Percentiles rank a stretch among this genome's conserved stretches.
Evolutionary conservation across 768 basidiomycete species (phyloP).

Genomic region (Boletellus ananas): DNA sequence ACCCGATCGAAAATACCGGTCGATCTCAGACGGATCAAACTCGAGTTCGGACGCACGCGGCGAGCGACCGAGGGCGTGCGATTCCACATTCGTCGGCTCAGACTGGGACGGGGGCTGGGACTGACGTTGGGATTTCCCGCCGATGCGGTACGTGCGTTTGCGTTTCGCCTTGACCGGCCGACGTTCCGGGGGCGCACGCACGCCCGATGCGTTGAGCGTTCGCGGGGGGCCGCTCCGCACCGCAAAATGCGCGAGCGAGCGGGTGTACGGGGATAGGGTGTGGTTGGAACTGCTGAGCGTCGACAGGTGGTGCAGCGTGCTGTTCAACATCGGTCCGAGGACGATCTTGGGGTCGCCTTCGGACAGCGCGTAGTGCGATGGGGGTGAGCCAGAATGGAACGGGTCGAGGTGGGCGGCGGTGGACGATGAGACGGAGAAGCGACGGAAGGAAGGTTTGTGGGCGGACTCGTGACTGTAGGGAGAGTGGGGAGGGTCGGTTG

Average conservation of each 20-base stretch:
- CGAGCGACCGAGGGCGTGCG: conserved; percentile 20
- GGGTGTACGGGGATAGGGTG: conserved; percentile 91
- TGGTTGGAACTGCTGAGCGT: conserved; percentile 88
- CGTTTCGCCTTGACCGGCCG: conserved; percentile 69
- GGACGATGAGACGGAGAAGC: conserved; percentile 34
- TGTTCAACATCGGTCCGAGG: conserved; percentile 63
- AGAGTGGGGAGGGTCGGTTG: conserved; percentile 27
- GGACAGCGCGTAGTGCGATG: conserved; percentile 28
- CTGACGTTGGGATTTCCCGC: conserved; percentile 28
- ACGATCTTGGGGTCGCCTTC: conserved; percentile 54
- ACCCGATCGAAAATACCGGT: conserved; percentile 59
- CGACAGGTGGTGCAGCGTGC: conserved; percentile 79
- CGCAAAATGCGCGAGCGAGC: conserved; percentile 86
- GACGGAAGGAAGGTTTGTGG: conserved; percentile 25
- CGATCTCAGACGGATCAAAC: conserved; percentile 71
- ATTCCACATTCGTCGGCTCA: not conserved
- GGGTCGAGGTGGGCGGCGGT: conserved; percentile 22
- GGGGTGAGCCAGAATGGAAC: conserved; percentile 35
- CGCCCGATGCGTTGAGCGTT: conserved; percentile 32
- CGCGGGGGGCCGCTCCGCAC: conserved; percentile 83
- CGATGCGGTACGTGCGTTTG: conserved; percentile 68
- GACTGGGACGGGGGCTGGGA: conserved; percentile 8
- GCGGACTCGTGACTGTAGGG: conserved; percentile 13
- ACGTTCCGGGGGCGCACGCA: conserved; percentile 37
- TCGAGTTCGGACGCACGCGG: conserved; percentile 41